Evolutionary conservation across 1,284 basidiomycete species (phyloP).

Genomic region (Rhizopogon parksii): DNA sequence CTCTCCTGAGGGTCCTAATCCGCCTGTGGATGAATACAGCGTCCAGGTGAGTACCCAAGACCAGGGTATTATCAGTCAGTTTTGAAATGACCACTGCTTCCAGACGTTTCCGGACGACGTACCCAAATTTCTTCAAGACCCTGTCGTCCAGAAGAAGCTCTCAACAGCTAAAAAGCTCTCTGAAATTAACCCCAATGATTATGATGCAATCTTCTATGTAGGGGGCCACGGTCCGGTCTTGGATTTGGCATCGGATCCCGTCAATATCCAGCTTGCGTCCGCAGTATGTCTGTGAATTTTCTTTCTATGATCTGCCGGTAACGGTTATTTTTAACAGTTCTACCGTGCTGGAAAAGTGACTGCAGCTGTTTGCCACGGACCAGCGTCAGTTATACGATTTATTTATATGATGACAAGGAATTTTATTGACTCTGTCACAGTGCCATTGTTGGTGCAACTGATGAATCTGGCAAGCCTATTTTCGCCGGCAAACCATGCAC

Average conservation of each 20-base stretch:
- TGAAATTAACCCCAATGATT: slow-evolving; percentile 54
- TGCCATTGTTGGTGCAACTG: slow-evolving; percentile 49
- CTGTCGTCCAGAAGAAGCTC: slow-evolving; percentile 50
- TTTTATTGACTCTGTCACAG: slow-evolving; percentile 18
- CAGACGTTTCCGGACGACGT: slow-evolving; percentile 53
- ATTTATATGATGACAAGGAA: not conserved
- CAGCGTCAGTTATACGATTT: slow-evolving; percentile 35
- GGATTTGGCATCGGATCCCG: slow-evolving; percentile 54
- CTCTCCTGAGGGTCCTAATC: slow-evolving; percentile 63
- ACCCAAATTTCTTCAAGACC: slow-evolving; percentile 55
- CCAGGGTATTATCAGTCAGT: not conserved
- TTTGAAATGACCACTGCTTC: not conserved
- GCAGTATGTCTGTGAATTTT: slow-evolving; percentile 33
- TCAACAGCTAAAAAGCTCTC: slow-evolving; percentile 55
- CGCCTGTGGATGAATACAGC: slow-evolving; percentile 62
- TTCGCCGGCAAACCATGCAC: slow-evolving; percentile 57
- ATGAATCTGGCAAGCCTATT: slow-evolving; percentile 51
- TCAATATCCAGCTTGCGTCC: slow-evolving; percentile 53
- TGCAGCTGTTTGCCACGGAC: slow-evolving; percentile 71
- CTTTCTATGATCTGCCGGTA: not conserved
- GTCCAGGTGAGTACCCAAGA: slow-evolving; percentile 37
- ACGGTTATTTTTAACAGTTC: slow-evolving; percentile 35
- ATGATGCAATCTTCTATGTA: slow-evolving; percentile 72
- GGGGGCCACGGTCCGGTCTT: slow-evolving; percentile 73
- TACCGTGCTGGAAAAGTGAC: slow-evolving; percentile 53